A percentile compares a stretch with the other conserved stretches of the same genome.
Evolutionary conservation across 1,139 yeast species (phyloP).

Genomic region (Blastobotrys ciferrii): DNA sequence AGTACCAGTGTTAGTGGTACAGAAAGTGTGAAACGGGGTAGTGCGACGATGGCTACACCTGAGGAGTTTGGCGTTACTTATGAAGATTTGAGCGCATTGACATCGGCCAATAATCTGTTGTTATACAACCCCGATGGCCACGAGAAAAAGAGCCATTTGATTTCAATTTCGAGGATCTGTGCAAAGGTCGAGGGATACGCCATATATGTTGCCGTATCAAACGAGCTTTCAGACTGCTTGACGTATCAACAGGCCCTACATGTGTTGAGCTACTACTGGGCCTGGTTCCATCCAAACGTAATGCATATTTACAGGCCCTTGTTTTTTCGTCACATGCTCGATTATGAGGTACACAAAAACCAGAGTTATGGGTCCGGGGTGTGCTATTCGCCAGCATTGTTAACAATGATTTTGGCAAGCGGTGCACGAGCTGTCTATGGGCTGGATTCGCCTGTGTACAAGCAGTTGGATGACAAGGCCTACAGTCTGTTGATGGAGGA

Average conservation of each 20-base stretch:
- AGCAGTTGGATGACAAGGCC: conserved; percentile 7
- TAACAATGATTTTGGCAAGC: conserved; percentile 13
- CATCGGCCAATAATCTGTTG: not conserved
- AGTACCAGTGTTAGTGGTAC: not conserved
- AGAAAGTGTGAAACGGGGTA: not conserved
- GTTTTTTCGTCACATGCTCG: conserved; percentile 14
- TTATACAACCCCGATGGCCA: conserved; percentile 2
- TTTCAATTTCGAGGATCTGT: conserved; percentile 3
- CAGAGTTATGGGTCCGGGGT: not conserved
- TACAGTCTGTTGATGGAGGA: conserved; percentile 10
- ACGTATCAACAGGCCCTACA: conserved; percentile 9
- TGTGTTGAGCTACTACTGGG: conserved; percentile 13
- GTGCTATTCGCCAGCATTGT: conserved; percentile 15
- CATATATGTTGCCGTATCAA: conserved; percentile 9
- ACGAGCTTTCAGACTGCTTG: conserved; percentile 3
- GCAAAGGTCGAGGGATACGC: conserved; percentile 13
- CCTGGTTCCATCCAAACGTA: conserved; percentile 14
- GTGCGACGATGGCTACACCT: not conserved
- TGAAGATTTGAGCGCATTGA: not conserved
- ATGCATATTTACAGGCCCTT: conserved; percentile 13
- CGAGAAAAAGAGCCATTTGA: conserved; percentile 5
- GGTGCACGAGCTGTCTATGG: conserved; percentile 12
- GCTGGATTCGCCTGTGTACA: conserved; percentile 9
- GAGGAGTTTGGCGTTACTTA: not conserved
- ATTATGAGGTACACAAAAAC: conserved; percentile 2